Evolutionary conservation across 2,329 filamentous ascomycete species (phyloP).

Genomic region (Paraconiothyrium brasiliense): DNA sequence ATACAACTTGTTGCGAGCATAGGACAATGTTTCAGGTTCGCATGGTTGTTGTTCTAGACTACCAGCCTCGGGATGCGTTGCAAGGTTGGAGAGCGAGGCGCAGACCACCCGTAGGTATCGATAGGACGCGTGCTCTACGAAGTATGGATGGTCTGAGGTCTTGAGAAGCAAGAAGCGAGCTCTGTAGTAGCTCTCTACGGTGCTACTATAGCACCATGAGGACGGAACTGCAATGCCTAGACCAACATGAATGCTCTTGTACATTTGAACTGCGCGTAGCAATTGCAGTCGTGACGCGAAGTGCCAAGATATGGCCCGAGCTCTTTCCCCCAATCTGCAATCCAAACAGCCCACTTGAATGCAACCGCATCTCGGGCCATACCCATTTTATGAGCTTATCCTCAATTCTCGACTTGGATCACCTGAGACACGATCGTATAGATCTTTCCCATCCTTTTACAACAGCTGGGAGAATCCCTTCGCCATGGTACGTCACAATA

Average conservation of each 20-base stretch:
- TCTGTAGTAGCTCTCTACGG: too few species aligned
- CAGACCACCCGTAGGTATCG: not conserved
- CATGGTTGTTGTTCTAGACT: not conserved
- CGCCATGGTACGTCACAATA: conserved; percentile 37
- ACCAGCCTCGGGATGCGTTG: not conserved
- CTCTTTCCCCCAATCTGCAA: not conserved
- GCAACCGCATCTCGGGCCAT: not conserved
- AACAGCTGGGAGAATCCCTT: not conserved
- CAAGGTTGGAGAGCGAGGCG: not conserved
- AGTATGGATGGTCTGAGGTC: too few species aligned
- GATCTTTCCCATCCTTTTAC: not conserved
- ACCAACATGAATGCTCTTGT: not conserved
- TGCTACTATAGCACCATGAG: too few species aligned
- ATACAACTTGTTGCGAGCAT: not conserved
- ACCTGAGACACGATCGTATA: not conserved
- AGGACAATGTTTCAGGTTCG: conserved; percentile 13
- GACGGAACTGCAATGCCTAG: too few species aligned
- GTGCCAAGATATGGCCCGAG: conserved; percentile 16
- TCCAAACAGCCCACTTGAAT: conserved; percentile 8
- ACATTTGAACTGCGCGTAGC: not conserved
- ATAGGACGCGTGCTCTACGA: conserved; percentile 1
- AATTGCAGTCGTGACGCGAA: not conserved
- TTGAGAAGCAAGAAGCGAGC: not conserved
- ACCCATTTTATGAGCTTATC: not conserved
- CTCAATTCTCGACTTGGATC: not conserved